Evolutionary conservation across 2,329 filamentous ascomycete species (phyloP), one percentile per base, ranked within the genome.

Genomic region (Thyridium curvatum): DNA sequence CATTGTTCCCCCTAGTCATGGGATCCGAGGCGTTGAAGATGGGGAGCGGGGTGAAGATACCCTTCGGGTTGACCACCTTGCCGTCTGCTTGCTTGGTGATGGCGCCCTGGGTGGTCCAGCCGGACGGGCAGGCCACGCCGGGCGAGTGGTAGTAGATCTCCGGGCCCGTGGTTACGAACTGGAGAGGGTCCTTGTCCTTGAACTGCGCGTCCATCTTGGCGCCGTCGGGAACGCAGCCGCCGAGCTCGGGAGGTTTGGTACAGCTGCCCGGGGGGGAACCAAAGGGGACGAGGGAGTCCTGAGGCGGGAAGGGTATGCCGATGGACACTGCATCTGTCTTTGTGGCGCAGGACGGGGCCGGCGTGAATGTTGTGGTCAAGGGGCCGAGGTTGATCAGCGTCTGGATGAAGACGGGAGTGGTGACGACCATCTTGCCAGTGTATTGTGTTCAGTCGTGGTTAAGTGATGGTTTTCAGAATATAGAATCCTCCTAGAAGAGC

Each of bases 311-410:
- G 6, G 21, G 21, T 26, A 6, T 10, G 21, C 21, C 21, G 10
- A 26, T 10, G 21, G 30, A 14, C 13, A 8, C 2, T 33, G 17
- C 14, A 3, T 3, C 1, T 16, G 42, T 40, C 8, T 31, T 35
- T 4, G 49, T 47, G 15, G 35, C 40, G 35, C 55, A 59, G 12
- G 50, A 44, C 0, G 48, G 30, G 0, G 52, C 51, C 12, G 51
- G 44, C 2, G 52, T 53, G 38, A 50, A 58, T n/a, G 46, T 52
- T 2, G 56, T 54, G 18, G 54, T 58, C 12, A 59, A 39, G 3
- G 53, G 55, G 6, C 56, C 53, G 16, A 58, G 16, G 37, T 59
- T 59, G 38, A 48, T 51, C 38, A 57, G 38, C 13, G 44, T 37
- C 3, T 38, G 36, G 2, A 47, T 50, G 4, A 39, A 43, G 35